phyloP scores from a whole-genome alignment of 2,329 filamentous ascomycete genomes.

The Sphaerostilbella broomeana region DNA sequence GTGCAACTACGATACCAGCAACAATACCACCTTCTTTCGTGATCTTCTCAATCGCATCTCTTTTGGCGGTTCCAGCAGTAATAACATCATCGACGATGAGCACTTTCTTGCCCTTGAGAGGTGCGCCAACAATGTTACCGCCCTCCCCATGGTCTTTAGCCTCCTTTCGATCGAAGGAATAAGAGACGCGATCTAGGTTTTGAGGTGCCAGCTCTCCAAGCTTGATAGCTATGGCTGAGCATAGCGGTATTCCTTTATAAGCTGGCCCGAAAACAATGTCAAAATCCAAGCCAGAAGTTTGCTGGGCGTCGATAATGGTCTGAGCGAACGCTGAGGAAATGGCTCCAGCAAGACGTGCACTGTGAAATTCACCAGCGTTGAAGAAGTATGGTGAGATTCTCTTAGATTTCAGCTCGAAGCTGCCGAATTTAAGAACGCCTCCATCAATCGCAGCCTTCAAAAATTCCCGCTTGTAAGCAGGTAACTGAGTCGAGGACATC shows the following conservation, averaged over 20 bases:
- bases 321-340: constrained; percentile 77
- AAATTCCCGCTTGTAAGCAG: constrained; percentile 66
- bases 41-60: constrained; percentile 88
- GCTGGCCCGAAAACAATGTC: constrained; percentile 91
- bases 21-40: constrained; percentile 76
- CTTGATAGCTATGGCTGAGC: constrained; percentile 67
- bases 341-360: constrained; percentile 66
- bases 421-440: constrained; percentile 72
- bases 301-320: constrained; percentile 47
- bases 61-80: constrained; percentile 88
- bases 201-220: constrained; percentile 61
- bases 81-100: constrained; percentile 96
- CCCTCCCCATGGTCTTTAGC: constrained; percentile 94
- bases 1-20: constrained; percentile 79
- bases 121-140: constrained; percentile 82
- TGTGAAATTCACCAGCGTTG: constrained; percentile 89
- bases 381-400: constrained; percentile 95
- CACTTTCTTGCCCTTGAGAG: constrained; percentile 75
- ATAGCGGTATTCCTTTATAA: constrained; percentile 96
- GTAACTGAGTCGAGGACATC: constrained; percentile 34
- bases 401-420: constrained; percentile 86
- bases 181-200: constrained; percentile 64
- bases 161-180: constrained; percentile 94
- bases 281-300: constrained; percentile 47
- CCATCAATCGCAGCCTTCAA: constrained; percentile 61